Percentiles rank a stretch among this genome's conserved stretches.
phyloP scores from a whole-genome alignment of 2,329 filamentous ascomycete genomes.

The Lasiodiplodia theobromae region DNA sequence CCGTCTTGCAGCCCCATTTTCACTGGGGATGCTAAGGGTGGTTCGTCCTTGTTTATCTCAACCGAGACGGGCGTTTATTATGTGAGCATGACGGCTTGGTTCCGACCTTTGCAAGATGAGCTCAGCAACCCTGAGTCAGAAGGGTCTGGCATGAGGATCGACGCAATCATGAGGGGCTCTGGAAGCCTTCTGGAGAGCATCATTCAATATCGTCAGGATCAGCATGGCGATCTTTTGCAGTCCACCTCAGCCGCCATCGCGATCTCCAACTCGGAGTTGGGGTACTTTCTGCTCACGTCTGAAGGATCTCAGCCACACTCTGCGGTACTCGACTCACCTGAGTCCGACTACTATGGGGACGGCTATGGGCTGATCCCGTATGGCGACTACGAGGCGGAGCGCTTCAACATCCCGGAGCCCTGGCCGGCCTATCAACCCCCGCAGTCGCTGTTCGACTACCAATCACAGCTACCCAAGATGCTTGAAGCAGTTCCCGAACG shows the following conservation, averaged over 20 bases:
- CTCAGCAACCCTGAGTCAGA: slow-evolving; percentile 57
- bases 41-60: slow-evolving; percentile 67
- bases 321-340: slow-evolving; percentile 59
- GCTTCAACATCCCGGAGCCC: slow-evolving; percentile 52
- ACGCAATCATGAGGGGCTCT: slow-evolving; percentile 61
- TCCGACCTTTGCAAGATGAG: slow-evolving; percentile 63
- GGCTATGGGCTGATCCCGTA: slow-evolving; percentile 55
- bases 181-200: slow-evolving; percentile 58
- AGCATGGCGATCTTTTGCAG: slow-evolving; percentile 39
- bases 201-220: slow-evolving; percentile 41
- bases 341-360: slow-evolving; percentile 42
- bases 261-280: slow-evolving; percentile 63
- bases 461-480: slow-evolving; percentile 63
- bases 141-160: slow-evolving; percentile 63
- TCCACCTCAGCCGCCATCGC: slow-evolving; percentile 55
- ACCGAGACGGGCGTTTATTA: slow-evolving; percentile 61
- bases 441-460: slow-evolving; percentile 62
- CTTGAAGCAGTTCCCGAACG: slow-evolving; percentile 67
- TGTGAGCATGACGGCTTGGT: slow-evolving; percentile 65
- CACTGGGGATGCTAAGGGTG: slow-evolving; percentile 61
- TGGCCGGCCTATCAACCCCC: slow-evolving; percentile 72
- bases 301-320: slow-evolving; percentile 58
- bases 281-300: slow-evolving; percentile 63
- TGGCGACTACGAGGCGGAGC: slow-evolving; percentile 49
- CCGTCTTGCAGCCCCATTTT: slow-evolving; percentile 60